phyloP scores from a whole-genome alignment of 1,139 yeast species.

The Scheffersomyces stambukii region DNA sequence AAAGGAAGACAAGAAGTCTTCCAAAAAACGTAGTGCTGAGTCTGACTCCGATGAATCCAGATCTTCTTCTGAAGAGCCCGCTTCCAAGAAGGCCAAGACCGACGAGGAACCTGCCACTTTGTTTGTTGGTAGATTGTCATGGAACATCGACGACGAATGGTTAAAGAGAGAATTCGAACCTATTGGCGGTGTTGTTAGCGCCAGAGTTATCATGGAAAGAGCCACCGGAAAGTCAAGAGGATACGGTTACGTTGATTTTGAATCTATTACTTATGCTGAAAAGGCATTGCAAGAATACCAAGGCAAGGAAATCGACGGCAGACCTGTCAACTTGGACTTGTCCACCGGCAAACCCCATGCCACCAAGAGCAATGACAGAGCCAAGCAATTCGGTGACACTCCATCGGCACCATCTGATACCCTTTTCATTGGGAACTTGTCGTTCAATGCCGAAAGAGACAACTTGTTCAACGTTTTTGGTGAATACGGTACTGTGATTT shows the following conservation, averaged over 20 bases:
- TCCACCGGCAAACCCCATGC: constrained; percentile 77
- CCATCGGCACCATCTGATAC: constrained; percentile 94
- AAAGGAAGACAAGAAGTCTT: constrained; percentile 10
- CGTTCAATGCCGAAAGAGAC: constrained; percentile 85
- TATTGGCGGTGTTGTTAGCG: constrained; percentile 75
- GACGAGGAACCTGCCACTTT: constrained; percentile 73
- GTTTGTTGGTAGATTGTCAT: constrained; percentile 94
- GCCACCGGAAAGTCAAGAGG: constrained; percentile 94
- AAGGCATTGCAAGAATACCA: constrained; percentile 84
- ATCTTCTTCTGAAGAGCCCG: constrained; percentile 28
- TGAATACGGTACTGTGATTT: constrained; percentile 73
- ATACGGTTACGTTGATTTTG: constrained; percentile 96
- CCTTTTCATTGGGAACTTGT: constrained; percentile 89
- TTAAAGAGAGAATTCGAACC: constrained; percentile 80
- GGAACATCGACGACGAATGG: constrained; percentile 97
- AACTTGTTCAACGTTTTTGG: constrained; percentile 67
- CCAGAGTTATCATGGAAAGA: constrained; percentile 93
- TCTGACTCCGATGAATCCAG: constrained; percentile 19
- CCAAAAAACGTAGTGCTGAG: constrained; percentile 36
- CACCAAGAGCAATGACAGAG: constrained; percentile 62
- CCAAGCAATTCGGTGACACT: constrained; percentile 82
- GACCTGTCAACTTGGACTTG: constrained; percentile 91
- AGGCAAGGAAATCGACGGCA: constrained; percentile 94
- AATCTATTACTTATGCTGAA: constrained; percentile 70
- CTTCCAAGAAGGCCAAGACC: constrained; percentile 31